These are phyloP conservation scores for Pseudogymnoascus sp. DNA, from an alignment of 2,329 filamentous ascomycete species.

Conservation along the genomic window DNA sequence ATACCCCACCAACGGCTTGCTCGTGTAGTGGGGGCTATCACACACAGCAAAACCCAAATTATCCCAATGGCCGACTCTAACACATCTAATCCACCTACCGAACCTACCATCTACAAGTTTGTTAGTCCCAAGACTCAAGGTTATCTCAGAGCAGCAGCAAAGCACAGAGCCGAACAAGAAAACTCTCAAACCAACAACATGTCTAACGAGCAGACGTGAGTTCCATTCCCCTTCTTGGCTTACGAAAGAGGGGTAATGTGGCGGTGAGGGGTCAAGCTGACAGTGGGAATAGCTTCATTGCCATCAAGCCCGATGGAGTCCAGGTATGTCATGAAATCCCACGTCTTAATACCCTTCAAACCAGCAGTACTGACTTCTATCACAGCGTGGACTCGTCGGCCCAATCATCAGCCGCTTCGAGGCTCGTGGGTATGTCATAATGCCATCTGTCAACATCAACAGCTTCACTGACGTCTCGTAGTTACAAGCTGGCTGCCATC, in stretches of 20 bases:
- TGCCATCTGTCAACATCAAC: constrained; percentile 2
- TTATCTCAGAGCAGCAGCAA: constrained; percentile 31
- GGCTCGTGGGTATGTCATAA: constrained; percentile 68
- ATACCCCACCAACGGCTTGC: neutral
- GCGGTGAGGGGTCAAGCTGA: constrained; percentile 28
- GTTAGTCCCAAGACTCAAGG: constrained; percentile 41
- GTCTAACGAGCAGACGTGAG: constrained; percentile 80
- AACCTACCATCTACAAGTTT: constrained; percentile 39
- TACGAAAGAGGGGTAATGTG: constrained; percentile 10
- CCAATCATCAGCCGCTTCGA: constrained; percentile 98
- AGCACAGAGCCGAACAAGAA: constrained; percentile 27
- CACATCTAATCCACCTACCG: constrained; percentile 14
- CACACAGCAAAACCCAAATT: constrained; percentile 9
- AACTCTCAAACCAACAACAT: constrained; percentile 44
- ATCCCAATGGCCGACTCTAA: constrained; percentile 14
- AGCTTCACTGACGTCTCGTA: constrained; percentile 30
- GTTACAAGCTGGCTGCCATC: constrained; percentile 97
- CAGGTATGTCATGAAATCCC: constrained; percentile 56
- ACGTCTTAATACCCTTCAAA: constrained; percentile 5
- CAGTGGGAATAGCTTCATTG: constrained; percentile 75
- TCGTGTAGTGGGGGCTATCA: constrained; percentile 1
- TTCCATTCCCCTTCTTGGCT: constrained; percentile 2
- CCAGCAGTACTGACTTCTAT: constrained; percentile 15
- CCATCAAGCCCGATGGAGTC: constrained; percentile 99
- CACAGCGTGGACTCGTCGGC: constrained; percentile 89